Evolutionary conservation across 148 eudicot genomes (phyloP).

Genomic region (Heliamphora exappendiculata): DNA sequence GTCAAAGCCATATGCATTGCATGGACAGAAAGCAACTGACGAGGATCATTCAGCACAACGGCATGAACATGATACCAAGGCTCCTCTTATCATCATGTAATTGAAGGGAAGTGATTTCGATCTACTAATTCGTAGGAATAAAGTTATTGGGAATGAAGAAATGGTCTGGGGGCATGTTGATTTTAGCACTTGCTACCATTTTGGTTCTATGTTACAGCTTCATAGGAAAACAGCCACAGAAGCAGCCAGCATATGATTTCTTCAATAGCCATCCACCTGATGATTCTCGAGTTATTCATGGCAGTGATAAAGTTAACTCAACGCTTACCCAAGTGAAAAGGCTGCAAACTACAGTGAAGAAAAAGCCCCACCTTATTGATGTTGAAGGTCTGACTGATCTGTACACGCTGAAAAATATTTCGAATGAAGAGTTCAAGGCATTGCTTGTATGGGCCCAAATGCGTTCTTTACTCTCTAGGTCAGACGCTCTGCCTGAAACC

Average conservation of each 20-base stretch:
- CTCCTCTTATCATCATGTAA: not conserved
- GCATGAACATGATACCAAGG: not conserved
- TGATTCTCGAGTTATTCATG: not conserved
- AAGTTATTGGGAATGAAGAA: slow-evolving; percentile 34
- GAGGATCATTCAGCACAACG: too few relatives aligned
- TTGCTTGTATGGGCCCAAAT: slow-evolving; percentile 43
- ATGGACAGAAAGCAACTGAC: too few relatives aligned
- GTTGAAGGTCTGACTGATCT: slow-evolving; percentile 33
- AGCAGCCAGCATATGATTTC: slow-evolving; percentile 46
- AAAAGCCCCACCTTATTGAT: slow-evolving; percentile 27
- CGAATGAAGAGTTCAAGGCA: slow-evolving; percentile 22
- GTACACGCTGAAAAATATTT: slow-evolving; percentile 26
- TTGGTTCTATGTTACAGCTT: slow-evolving; percentile 34
- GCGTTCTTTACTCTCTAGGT: slow-evolving; percentile 40
- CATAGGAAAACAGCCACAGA: slow-evolving; percentile 24
- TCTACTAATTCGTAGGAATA: not conserved
- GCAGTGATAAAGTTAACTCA: not conserved
- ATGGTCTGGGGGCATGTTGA: slow-evolving; percentile 38
- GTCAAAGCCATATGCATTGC: not conserved
- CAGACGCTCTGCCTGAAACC: slow-evolving; percentile 53
- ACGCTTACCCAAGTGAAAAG: not conserved
- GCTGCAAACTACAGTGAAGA: not conserved
- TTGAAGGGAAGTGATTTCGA: not conserved
- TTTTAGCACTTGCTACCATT: slow-evolving; percentile 31
- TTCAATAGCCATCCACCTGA: slow-evolving; percentile 32